Conservation (phyloP, 371 early-diverging fungal genomes). For the Mortierella sp. region DNA sequence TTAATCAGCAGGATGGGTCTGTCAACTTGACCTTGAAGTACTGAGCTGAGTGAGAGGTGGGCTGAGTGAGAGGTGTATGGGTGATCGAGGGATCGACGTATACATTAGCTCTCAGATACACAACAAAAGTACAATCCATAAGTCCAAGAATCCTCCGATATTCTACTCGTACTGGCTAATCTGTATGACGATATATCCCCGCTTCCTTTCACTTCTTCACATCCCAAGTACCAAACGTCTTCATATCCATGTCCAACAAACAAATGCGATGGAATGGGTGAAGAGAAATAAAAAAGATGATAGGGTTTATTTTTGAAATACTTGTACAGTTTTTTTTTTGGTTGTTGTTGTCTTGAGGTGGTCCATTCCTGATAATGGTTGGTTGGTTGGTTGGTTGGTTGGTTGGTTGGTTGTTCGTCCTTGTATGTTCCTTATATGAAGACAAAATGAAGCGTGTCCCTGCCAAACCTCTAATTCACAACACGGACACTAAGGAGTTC, state of each 20-base stretch:
- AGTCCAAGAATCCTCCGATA: background rate
- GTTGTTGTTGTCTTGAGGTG: background rate
- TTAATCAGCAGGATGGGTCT: slow-evolving; percentile 60
- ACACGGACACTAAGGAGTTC: slow-evolving; percentile 15
- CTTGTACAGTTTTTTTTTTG: background rate
- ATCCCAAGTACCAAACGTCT: no score
- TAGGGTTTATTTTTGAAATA: background rate
- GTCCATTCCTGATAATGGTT: background rate
- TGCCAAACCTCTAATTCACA: slow-evolving; percentile 12
- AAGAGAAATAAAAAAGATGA: background rate
- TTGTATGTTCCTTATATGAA: background rate
- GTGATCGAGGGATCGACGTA: background rate
- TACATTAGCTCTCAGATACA: background rate
- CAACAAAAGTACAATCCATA: background rate
- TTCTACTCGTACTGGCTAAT: background rate
- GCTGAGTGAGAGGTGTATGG: no score
- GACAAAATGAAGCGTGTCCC: no score
- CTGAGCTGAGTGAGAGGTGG: slow-evolving; percentile 19
- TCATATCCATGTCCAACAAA: no score
- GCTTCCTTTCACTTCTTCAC: no score
- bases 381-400: no score
- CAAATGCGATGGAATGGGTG: no score
- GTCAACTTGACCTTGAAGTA: slow-evolving; percentile 63
- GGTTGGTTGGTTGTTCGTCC: no score
- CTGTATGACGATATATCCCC: no score